Conservation (phyloP, 2,329 filamentous ascomycete species). For the Bipolaris zeicola region DNA sequence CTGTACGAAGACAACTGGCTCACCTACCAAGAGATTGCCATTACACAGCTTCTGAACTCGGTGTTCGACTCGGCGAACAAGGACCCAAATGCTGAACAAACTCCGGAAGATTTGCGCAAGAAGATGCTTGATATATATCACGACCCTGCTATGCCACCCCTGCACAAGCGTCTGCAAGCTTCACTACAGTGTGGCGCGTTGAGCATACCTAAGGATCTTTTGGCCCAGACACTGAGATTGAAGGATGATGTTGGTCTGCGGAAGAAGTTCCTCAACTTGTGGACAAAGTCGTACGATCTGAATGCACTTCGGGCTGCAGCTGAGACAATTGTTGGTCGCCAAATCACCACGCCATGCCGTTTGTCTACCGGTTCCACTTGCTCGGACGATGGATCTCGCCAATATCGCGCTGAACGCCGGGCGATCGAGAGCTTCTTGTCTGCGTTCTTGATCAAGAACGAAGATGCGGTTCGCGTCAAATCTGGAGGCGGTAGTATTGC, state of each 20-base stretch:
- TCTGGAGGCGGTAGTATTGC: conserved; percentile 47
- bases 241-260: conserved; percentile 64
- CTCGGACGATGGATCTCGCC: conserved; percentile 44
- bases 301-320: conserved; percentile 57
- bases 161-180: conserved; percentile 64
- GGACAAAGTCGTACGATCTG: conserved; percentile 63
- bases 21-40: conserved; percentile 64
- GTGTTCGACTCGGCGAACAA: conserved; percentile 54
- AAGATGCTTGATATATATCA: conserved; percentile 62
- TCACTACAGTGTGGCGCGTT: conserved; percentile 64
- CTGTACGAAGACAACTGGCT: conserved; percentile 70
- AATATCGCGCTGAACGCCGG: conserved; percentile 48
- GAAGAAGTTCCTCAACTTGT: conserved; percentile 62
- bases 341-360: conserved; percentile 48
- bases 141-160: conserved; percentile 53
- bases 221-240: conserved; percentile 54
- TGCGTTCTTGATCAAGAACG: conserved; percentile 63
- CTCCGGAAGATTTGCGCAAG: conserved; percentile 49
- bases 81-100: conserved; percentile 36
- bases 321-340: conserved; percentile 65
- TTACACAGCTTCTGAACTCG: conserved; percentile 65
- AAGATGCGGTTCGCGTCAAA: conserved; percentile 57
- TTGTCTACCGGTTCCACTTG: conserved; percentile 44
- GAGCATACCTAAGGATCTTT: conserved; percentile 59
- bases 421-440: conserved; percentile 60